A percentile compares a stretch with the other conserved stretches of the same genome.
phyloP scores from a whole-genome alignment of 169 alveolate species.

The Amoebophrya sp. region DNA sequence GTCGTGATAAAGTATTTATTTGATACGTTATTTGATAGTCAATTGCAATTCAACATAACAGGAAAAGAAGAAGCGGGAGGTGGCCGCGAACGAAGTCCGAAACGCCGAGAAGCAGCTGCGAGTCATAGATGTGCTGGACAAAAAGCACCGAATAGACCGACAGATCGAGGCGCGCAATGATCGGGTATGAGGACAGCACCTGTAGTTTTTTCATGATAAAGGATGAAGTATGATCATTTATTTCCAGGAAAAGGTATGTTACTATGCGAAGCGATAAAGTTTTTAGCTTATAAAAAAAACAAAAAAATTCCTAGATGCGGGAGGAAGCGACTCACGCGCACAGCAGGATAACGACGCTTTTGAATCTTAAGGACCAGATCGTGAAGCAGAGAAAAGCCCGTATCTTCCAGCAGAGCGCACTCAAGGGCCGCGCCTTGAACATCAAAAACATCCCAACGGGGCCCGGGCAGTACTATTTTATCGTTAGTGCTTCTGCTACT shows the following conservation, averaged over 20 bases:
- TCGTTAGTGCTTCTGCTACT: no score
- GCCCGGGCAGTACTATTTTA: not conserved
- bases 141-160: not conserved
- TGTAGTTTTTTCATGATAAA: not conserved
- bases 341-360: not conserved
- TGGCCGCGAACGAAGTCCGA: not conserved
- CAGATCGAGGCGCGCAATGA: not conserved
- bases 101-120: conserved; percentile 10
- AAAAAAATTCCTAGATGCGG: no score
- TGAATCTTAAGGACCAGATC: not conserved
- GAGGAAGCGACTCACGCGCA: not conserved
- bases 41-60: no score
- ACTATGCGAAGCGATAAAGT: no score
- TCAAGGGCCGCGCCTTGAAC: not conserved
- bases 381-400: not conserved
- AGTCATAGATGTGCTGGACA: not conserved
- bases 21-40: no score
- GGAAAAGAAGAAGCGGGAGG: not conserved
- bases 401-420: not conserved
- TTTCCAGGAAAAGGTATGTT: no score
- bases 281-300: no score
- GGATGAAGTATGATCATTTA: no score
- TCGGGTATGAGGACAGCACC: not conserved
- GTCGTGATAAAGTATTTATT: no score
- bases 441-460: conserved; percentile 2